These are phyloP conservation scores for Xylariales sp. DNA, from an alignment of 2,329 filamentous ascomycete genomes.

Conservation along the genomic window DNA sequence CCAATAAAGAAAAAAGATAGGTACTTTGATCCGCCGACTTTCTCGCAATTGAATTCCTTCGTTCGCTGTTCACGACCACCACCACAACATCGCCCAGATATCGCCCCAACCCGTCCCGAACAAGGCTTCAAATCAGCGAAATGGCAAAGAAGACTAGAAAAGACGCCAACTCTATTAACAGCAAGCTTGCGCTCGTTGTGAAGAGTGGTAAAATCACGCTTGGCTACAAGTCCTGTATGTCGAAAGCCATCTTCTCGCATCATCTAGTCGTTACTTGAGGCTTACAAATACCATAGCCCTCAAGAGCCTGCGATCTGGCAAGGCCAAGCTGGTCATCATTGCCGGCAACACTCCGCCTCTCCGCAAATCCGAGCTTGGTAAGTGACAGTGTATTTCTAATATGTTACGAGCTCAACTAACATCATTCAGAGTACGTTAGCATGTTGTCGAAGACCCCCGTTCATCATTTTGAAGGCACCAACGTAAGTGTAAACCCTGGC, in stretches of 20 bases:
- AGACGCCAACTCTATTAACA: constrained; percentile 76
- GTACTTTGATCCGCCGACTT: neutral
- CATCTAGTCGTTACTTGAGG: neutral
- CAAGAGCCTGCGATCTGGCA: constrained; percentile 92
- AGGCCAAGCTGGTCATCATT: constrained; percentile 98
- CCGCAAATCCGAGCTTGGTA: constrained; percentile 96
- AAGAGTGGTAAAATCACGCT: constrained; percentile 75
- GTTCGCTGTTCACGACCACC: constrained; percentile 30
- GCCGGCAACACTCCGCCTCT: constrained; percentile 97
- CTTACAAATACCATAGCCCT: constrained; percentile 57
- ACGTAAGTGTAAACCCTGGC: constrained; percentile 82
- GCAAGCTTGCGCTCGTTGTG: constrained; percentile 58
- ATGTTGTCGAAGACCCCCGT: constrained; percentile 95
- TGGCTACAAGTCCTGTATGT: constrained; percentile 80
- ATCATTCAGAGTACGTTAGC: constrained; percentile 72
- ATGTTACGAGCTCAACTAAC: constrained; percentile 2
- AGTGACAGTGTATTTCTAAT: constrained; percentile 80
- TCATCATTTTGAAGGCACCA: constrained; percentile 98
- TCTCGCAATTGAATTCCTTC: constrained; percentile 10
- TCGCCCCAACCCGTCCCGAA: constrained; percentile 15
- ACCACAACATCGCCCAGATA: constrained; percentile 25
- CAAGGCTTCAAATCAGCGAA: constrained; percentile 54
- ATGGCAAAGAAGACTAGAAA: constrained; percentile 88
- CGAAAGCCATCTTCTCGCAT: constrained; percentile 9
- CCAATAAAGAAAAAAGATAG: constrained; percentile 12